Percentiles rank a stretch among this genome's conserved stretches.
phyloP scores from a whole-genome alignment of 2,329 filamentous ascomycete genomes.

The Emmonsiellopsis sp. region DNA sequence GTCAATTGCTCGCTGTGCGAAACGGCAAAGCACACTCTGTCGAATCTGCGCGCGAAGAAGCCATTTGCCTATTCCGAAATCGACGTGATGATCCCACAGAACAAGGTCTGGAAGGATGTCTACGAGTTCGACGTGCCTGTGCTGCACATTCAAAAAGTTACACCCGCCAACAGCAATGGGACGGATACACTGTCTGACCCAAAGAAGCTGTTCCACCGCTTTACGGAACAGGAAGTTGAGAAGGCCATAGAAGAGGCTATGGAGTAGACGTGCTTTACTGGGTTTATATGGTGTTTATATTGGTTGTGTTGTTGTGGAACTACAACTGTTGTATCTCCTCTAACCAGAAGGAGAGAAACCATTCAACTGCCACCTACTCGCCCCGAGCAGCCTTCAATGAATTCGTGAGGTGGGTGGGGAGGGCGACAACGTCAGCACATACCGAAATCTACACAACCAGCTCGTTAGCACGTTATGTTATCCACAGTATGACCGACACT shows the following conservation, averaged over 20 bases:
- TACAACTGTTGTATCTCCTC: not conserved
- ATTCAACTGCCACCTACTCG: not conserved
- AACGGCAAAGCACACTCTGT: slow-evolving; percentile 48
- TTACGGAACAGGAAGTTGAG: slow-evolving; percentile 48
- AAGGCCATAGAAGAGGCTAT: slow-evolving; percentile 43
- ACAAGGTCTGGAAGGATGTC: slow-evolving; percentile 48
- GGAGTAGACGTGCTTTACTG: slow-evolving; percentile 8
- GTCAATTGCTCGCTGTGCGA: slow-evolving; percentile 52
- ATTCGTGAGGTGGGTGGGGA: slow-evolving; percentile 32
- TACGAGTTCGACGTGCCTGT: slow-evolving; percentile 59
- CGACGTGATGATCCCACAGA: slow-evolving; percentile 46
- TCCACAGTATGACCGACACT: not conserved
- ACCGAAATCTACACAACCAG: slow-evolving; percentile 25
- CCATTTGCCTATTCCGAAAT: slow-evolving; percentile 49
- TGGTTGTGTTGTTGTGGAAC: not conserved
- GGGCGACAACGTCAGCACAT: slow-evolving; percentile 36
- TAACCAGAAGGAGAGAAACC: not conserved
- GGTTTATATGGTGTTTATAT: slow-evolving; percentile 5
- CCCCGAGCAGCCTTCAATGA: slow-evolving; percentile 26
- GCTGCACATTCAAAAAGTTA: slow-evolving; percentile 46
- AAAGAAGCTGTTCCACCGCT: slow-evolving; percentile 54
- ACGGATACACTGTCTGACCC: slow-evolving; percentile 48
- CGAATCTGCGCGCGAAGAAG: slow-evolving; percentile 42
- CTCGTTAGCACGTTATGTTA: not conserved
- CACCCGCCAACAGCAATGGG: slow-evolving; percentile 33